A percentile compares a stretch with the other conserved stretches of the same genome.
Evolutionary conservation across 495 filamentous ascomycete genomes (phyloP).

Genomic region (Aspergillus asperescens): DNA sequence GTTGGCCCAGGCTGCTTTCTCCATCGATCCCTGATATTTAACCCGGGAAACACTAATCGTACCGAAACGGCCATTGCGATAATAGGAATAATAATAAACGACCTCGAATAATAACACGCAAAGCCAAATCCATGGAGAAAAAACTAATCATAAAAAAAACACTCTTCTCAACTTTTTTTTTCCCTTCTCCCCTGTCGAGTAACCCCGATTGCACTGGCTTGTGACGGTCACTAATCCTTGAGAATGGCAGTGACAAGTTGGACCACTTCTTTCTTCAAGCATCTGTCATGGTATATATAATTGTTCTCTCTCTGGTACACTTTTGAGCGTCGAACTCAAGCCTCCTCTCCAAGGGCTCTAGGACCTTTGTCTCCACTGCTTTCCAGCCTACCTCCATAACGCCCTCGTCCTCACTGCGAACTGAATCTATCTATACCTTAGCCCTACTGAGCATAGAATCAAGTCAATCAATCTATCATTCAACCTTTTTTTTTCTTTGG

Average conservation of each 20-base stretch:
- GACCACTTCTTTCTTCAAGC: slow-evolving; percentile 15
- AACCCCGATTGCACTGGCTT: slow-evolving; percentile 19
- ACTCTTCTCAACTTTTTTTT: slow-evolving; percentile 2
- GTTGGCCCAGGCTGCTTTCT: slow-evolving; percentile 8
- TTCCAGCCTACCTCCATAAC: background rate
- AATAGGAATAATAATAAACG: slow-evolving; percentile 8
- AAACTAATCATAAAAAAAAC: background rate
- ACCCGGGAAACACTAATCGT: background rate
- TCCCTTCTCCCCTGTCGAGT: slow-evolving; percentile 14
- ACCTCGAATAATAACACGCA: slow-evolving; percentile 9
- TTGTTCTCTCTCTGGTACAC: slow-evolving; percentile 12
- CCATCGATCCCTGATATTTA: slow-evolving; percentile 13
- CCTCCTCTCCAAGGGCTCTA: background rate
- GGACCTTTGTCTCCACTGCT: background rate
- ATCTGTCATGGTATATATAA: slow-evolving; percentile 17
- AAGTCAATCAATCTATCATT: no score
- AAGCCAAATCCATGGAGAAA: background rate
- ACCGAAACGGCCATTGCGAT: no score
- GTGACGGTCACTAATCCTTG: slow-evolving; percentile 19
- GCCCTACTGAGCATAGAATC: background rate
- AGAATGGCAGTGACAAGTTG: slow-evolving; percentile 9
- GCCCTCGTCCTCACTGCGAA: background rate
- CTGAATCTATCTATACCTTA: background rate
- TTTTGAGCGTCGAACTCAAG: background rate
- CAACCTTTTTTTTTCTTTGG: background rate